Evolutionary conservation across 83 land plant species (phyloP), one percentile per base, ranked within the genome.

Genomic region (Picea abies): DNA sequence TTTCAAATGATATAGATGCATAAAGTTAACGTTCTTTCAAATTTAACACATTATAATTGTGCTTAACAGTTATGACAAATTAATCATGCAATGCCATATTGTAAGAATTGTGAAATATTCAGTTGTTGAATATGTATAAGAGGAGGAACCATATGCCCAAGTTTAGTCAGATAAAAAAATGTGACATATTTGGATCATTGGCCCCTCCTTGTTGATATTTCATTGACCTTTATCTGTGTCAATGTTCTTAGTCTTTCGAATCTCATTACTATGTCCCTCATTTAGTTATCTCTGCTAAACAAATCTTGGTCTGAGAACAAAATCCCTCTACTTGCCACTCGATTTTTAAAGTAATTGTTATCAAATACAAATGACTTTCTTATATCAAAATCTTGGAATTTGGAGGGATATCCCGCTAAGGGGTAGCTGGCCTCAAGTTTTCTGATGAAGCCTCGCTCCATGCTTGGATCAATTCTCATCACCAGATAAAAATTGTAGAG

Each of bases 261-360:
- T 49, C 10, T 4, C 77, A 49, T 14, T 26, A 95, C 97, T 39
- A 85, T 83, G 5, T 80, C 69, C 69, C 88, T 67, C 4, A 91
- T 91, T 82, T 60, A 16, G 1, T 49, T 77, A 44, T 65, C 83
- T 39, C 66, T 62, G 64, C 90, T 86, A 62, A 93, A 32, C 35
- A 32, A 32, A 32, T 32, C 35, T 32, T 32, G 35, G 35, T 32
- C 35, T 32, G 35, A 32, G 80, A 88, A 85, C 23, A 95, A 79
- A 80, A 92, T 83, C 41, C 96, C 96, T 20, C 81, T 81, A 39
- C 80, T 79, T 0, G n/a, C 60, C 37, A 85, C 86, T 88, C 93
- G 82, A 77, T 92, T 92, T 82, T 88, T 93, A 86, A 84, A 95
- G 81, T 93, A 93, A 69, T 82, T 87, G 82, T 92, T 93, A 79